Conservation (phyloP, 1,284 basidiomycete genomes). For the Malassezia nana region DNA sequence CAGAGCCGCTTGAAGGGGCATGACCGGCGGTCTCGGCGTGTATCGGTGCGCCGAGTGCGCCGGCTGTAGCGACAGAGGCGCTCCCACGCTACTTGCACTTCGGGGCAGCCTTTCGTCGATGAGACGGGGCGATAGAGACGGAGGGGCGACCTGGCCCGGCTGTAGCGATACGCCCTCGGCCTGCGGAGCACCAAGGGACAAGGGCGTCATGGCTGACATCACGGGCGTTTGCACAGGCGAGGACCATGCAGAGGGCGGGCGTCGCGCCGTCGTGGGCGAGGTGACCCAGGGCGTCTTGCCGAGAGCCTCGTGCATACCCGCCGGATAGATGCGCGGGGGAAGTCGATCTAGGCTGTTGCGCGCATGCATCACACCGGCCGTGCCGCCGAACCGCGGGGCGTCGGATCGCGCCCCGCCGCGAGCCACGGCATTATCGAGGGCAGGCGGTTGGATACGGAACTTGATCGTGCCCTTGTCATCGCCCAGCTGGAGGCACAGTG, state of each 20-base stretch:
- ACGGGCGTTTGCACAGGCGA: background rate
- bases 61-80: conserved; percentile 10
- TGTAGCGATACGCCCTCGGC: background rate
- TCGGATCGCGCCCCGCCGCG: background rate
- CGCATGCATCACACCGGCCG: background rate
- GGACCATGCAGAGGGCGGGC: background rate
- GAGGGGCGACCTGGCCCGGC: background rate
- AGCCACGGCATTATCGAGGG: background rate
- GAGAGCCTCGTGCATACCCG: background rate
- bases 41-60: conserved; percentile 1
- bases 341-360: background rate
- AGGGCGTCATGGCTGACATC: background rate
- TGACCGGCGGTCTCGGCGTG: background rate
- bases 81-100: background rate
- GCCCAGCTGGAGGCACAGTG: conserved; percentile 41
- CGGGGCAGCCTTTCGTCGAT: background rate
- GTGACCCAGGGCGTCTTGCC: background rate
- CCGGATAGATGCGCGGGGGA: background rate
- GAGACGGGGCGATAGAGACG: background rate
- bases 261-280: background rate
- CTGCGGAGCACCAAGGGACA: background rate
- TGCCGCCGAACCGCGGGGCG: background rate
- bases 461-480: conserved; percentile 46
- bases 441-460: conserved; percentile 35
- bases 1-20: background rate